These are phyloP conservation scores for Hyphopichia khmerensis DNA, from an alignment of 1,139 yeast species.

Conservation along the genomic window DNA sequence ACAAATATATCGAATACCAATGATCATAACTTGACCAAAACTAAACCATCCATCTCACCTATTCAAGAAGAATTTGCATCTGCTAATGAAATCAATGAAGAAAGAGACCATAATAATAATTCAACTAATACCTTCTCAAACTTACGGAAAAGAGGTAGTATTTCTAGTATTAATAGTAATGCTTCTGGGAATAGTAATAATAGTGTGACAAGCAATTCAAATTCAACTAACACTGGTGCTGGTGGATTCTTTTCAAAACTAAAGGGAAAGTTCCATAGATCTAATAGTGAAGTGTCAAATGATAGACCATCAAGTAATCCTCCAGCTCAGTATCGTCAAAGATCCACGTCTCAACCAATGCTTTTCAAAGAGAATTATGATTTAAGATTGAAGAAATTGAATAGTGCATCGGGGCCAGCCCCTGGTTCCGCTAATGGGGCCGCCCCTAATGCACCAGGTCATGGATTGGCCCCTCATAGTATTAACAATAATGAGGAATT, in stretches of 20 bases:
- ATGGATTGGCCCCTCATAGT: too few species aligned
- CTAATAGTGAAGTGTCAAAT: constrained; percentile 1
- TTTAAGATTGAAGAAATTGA: constrained; percentile 6
- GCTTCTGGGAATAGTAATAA: constrained; percentile 12
- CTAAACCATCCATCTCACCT: constrained; percentile 36
- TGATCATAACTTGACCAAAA: constrained; percentile 27
- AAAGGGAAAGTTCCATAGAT: constrained; percentile 29
- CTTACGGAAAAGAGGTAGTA: constrained; percentile 18
- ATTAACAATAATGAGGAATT: not conserved
- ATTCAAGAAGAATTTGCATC: constrained; percentile 29
- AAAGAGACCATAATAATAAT: not conserved
- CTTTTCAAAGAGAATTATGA: constrained; percentile 33
- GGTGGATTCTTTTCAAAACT: constrained; percentile 40
- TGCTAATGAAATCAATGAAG: not conserved
- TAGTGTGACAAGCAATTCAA: constrained; percentile 6
- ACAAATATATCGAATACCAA: constrained; percentile 37
- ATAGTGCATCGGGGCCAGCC: not conserved
- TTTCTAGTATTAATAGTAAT: constrained; percentile 13
- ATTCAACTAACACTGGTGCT: constrained; percentile 5
- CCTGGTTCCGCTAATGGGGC: constrained; percentile 1
- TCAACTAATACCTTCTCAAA: constrained; percentile 4
- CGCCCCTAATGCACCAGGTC: too few species aligned
- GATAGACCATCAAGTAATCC: not conserved
- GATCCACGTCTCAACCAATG: constrained; percentile 53
- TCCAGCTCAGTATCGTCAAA: constrained; percentile 4